Evolutionary conservation across 1,284 basidiomycete genomes (phyloP).

Genomic region (Ceratobasidium sp.): DNA sequence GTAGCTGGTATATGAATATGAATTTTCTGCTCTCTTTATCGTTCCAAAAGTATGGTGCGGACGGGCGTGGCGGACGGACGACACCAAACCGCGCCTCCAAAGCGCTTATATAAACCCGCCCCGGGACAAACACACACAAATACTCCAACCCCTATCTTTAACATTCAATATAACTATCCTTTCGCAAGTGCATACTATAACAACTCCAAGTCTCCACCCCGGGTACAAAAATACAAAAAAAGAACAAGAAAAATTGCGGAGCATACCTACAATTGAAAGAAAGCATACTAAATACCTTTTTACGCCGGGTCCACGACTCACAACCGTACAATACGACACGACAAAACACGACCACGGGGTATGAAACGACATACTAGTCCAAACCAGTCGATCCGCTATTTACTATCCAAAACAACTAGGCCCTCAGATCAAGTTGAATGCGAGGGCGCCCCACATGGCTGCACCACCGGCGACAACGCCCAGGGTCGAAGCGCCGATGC

Average conservation of each 20-base stretch:
- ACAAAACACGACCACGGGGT: neutral
- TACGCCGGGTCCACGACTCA: neutral
- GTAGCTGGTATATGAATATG: too few relatives aligned
- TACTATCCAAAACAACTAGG: neutral
- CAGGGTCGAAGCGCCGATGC: neutral
- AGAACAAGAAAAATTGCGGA: neutral
- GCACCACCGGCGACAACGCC: slow-evolving; percentile 1
- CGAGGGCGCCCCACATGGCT: neutral
- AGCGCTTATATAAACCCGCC: too few relatives aligned
- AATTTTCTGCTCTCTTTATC: too few relatives aligned
- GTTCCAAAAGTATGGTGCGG: too few relatives aligned
- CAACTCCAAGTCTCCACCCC: too few relatives aligned
- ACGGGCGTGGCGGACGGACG: too few relatives aligned
- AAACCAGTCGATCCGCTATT: neutral
- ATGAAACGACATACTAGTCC: neutral
- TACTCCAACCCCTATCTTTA: too few relatives aligned
- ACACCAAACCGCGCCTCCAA: too few relatives aligned
- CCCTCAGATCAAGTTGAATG: slow-evolving; percentile 1
- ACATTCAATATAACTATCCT: too few relatives aligned
- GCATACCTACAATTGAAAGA: neutral
- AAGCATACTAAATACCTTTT: neutral
- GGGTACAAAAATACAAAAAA: neutral
- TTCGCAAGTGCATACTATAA: too few relatives aligned
- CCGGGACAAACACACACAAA: too few relatives aligned
- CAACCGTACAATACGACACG: neutral